phyloP scores from a whole-genome alignment of 2,329 filamentous ascomycete genomes.

The Ascocoryne sarcoides region DNA sequence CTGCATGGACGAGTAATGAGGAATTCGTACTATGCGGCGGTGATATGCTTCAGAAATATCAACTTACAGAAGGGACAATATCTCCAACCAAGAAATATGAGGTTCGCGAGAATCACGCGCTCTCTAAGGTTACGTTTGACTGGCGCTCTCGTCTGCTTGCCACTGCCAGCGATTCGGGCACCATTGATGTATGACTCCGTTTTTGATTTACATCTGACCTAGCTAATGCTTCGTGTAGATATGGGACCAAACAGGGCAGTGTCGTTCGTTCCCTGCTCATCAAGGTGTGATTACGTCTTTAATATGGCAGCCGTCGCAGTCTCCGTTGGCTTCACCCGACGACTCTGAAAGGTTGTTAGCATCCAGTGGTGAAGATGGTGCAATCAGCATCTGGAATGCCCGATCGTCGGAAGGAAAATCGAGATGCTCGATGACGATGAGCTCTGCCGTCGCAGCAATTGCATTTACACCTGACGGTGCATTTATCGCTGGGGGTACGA shows the following conservation, averaged over 20 bases:
- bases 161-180: slow-evolving; percentile 51
- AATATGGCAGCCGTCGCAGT: slow-evolving; percentile 50
- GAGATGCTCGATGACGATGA: slow-evolving; percentile 53
- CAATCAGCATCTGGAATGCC: slow-evolving; percentile 55
- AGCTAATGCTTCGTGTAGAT: slow-evolving; percentile 35
- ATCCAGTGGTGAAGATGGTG: slow-evolving; percentile 54
- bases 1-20: slow-evolving; percentile 48
- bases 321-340: slow-evolving; percentile 36
- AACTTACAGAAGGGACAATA: slow-evolving; percentile 37
- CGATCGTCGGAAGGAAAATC: slow-evolving; percentile 45
- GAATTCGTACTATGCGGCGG: slow-evolving; percentile 53
- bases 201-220: slow-evolving; percentile 2
- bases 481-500: slow-evolving; percentile 54
- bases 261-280: slow-evolving; percentile 49
- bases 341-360: slow-evolving; percentile 37
- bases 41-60: slow-evolving; percentile 42
- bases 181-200: slow-evolving; percentile 44
- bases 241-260: slow-evolving; percentile 38
- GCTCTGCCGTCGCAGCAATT: slow-evolving; percentile 46
- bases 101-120: slow-evolving; percentile 43
- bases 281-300: slow-evolving; percentile 49
- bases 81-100: slow-evolving; percentile 40
- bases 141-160: slow-evolving; percentile 43
- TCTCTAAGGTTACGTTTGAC: slow-evolving; percentile 50
- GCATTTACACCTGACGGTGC: slow-evolving; percentile 55